phyloP scores from a whole-genome alignment of 1,284 basidiomycete genomes.

The Cronartium quercuum region DNA sequence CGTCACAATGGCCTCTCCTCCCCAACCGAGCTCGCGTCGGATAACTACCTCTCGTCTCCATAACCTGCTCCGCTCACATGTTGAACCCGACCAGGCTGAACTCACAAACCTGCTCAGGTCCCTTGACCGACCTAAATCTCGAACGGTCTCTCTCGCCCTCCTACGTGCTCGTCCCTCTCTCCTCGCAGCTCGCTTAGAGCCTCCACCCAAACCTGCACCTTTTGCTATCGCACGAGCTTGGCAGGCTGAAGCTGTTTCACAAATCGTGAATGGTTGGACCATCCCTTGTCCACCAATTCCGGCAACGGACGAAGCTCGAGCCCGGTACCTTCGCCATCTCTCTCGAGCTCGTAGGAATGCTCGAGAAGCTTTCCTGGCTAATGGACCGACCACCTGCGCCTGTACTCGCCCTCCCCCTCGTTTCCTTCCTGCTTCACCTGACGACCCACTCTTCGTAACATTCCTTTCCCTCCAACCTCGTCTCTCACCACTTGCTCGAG shows the following conservation, averaged over 20 bases:
- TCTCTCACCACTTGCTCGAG: neutral
- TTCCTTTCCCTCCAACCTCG: neutral
- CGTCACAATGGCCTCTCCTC: no score
- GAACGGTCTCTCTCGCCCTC: neutral
- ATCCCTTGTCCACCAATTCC: neutral
- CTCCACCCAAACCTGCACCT: neutral
- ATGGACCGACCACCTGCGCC: conserved; percentile 9
- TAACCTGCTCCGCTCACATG: neutral
- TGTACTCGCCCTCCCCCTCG: neutral
- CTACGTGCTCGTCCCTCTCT: neutral
- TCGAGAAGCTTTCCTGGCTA: neutral
- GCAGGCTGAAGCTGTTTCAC: conserved; percentile 12
- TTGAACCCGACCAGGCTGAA: neutral
- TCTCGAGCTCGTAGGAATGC: no score
- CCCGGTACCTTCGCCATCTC: no score
- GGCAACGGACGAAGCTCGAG: neutral
- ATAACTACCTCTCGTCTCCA: neutral
- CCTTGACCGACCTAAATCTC: conserved; percentile 2
- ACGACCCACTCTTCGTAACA: neutral
- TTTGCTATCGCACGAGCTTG: neutral
- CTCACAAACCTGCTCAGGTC: neutral
- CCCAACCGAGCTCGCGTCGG: no score
- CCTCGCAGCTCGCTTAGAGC: neutral
- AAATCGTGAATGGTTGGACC: conserved; percentile 10
- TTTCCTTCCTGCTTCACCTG: neutral